phyloP scores from a whole-genome alignment of 306 rosid genomes.

The Biancaea sappan region DNA sequence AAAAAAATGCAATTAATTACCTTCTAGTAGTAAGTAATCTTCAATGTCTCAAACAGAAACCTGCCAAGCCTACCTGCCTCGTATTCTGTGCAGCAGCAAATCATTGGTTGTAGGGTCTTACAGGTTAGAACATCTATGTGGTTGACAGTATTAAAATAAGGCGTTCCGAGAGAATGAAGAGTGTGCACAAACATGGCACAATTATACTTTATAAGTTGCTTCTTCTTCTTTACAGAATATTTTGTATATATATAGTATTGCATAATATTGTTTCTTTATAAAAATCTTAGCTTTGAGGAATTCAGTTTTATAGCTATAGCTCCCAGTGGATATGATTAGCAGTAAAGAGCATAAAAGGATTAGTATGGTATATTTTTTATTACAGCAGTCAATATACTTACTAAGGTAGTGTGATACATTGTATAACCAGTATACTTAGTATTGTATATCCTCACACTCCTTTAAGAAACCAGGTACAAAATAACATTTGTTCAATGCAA shows the following conservation, averaged over 20 bases:
- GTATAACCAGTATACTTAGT: too few species aligned
- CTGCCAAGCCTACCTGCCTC: slow-evolving; percentile 98
- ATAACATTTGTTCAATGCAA: not conserved
- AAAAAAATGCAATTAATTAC: slow-evolving; percentile 43
- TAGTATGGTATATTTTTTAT: not conserved
- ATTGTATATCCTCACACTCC: too few species aligned
- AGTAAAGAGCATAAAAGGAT: not conserved
- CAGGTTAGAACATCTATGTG: slow-evolving; percentile 96
- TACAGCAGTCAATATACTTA: too few species aligned
- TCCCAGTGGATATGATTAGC: not conserved
- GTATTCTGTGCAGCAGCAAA: slow-evolving; percentile 97
- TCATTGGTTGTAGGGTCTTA: slow-evolving; percentile 97
- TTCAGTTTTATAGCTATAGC: too few species aligned
- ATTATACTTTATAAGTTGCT: too few species aligned
- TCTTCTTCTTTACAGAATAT: not conserved
- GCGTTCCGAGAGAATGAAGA: slow-evolving; percentile 97
- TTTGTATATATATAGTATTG: not conserved
- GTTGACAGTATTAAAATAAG: slow-evolving; percentile 97
- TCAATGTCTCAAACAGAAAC: slow-evolving; percentile 90
- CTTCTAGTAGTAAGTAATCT: slow-evolving; percentile 97
- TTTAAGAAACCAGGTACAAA: slow-evolving; percentile 3
- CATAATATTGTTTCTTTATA: not conserved
- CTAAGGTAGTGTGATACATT: too few species aligned
- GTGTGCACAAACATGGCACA: slow-evolving; percentile 98
- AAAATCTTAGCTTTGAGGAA: not conserved